Base-by-base conservation (phyloP, 345 rosid species). In the Moringa oleifera region DNA sequence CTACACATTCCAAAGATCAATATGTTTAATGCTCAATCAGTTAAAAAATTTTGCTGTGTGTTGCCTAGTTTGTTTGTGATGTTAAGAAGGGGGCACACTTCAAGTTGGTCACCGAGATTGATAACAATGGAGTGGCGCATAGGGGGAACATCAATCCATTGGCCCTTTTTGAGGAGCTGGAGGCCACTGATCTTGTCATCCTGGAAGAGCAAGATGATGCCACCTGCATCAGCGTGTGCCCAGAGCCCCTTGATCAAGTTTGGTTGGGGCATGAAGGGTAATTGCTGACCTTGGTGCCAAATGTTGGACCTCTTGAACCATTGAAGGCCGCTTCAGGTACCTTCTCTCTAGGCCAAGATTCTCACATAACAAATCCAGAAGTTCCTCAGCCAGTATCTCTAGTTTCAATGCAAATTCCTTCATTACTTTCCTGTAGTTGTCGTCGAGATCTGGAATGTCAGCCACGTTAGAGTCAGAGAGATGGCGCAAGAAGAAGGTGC, bases 151-250 rank as follows among this genome's bases (percentile, higher is more conserved):
- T 82, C 97, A 37, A 93, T 59, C 98, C 98, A 93, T 3, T 82
- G 52, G 11, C 88, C 98, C 37, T 90, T 87, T 68, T 93, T 93
- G 18, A 93, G 89, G 17, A 93, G 91, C 81, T 93, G 98, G 51
- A 93, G 96, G 64, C 98, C 98, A 21, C 98, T 80, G 57, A 93
- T 96, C 63, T 77, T 78, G 50, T 85, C 89, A 20, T 93, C 98
- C 65, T 93, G 98, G 72, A 93, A 88, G 47, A 93, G 85, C 51
- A 93, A 61, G 63, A 93, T 88, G 78, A 93, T 80, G 67, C 98
- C 98, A 0, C 98, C 97, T 0, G 97, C 98, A n/a, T 93, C 98
- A n/a, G 98, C 90, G 73, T 93, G 98, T 36, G 96, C 94, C 0
- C 97, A 71, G 59, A 93, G 94, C 0, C 98, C 98, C 79, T 93